phyloP scores from a whole-genome alignment of 164 flowering plant genomes.

The Chloranthus sessilifolius region DNA sequence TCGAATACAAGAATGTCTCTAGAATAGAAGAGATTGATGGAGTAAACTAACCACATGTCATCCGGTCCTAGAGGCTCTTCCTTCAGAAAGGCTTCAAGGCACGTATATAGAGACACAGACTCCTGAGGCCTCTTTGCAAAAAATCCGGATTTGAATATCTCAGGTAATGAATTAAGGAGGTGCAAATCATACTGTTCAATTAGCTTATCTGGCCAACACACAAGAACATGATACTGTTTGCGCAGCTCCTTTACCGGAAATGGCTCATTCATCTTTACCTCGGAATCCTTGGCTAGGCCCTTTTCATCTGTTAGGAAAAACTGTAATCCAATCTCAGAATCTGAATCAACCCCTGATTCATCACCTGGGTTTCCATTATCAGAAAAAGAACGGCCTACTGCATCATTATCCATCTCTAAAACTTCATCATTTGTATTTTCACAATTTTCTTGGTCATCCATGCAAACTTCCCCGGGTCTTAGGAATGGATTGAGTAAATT shows the following conservation, averaged over 20 bases:
- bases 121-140: slow-evolving; percentile 63
- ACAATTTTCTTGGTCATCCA: slow-evolving; percentile 20
- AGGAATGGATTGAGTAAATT: slow-evolving; percentile 53
- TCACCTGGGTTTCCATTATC: slow-evolving; percentile 18
- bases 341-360: slow-evolving; percentile 17
- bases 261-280: slow-evolving; percentile 45
- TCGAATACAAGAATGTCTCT: neutral
- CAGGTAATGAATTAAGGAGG: slow-evolving; percentile 55
- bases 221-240: slow-evolving; percentile 47
- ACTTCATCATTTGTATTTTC: slow-evolving; percentile 24
- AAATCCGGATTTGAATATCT: slow-evolving; percentile 61
- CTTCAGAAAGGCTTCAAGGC: slow-evolving; percentile 90
- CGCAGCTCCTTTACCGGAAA: slow-evolving; percentile 20
- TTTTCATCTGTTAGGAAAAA: slow-evolving; percentile 65
- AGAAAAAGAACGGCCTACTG: slow-evolving; percentile 9
- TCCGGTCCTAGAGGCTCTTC: slow-evolving; percentile 99
- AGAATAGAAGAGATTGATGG: neutral
- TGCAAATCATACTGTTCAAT: slow-evolving; percentile 41
- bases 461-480: slow-evolving; percentile 19
- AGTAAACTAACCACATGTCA: slow-evolving; percentile 83
- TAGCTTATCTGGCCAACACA: slow-evolving; percentile 55
- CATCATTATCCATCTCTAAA: slow-evolving; percentile 21
- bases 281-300: slow-evolving; percentile 34
- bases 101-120: slow-evolving; percentile 68
- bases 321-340: slow-evolving; percentile 35